Conservation (phyloP, 164 flowering plant species). For the Dillenia suffruticosa region DNA sequence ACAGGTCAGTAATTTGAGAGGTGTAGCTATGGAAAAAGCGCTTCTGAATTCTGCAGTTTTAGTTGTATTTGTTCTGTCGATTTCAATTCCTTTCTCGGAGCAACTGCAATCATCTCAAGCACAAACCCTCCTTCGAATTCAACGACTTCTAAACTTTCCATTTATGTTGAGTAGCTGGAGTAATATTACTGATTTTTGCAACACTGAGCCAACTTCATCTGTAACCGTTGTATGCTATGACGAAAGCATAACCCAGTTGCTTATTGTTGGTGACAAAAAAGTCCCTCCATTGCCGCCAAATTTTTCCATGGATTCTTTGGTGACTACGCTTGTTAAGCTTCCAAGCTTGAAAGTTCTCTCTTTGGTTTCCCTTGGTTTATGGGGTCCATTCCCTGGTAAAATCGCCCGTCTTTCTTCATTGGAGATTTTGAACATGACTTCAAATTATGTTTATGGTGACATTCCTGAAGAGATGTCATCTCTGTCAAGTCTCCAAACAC, state of each 20-base stretch:
- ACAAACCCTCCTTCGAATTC: constrained; percentile 60
- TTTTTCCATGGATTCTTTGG: constrained; percentile 74
- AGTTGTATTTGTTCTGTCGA: constrained; percentile 17
- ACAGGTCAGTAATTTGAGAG: no score
- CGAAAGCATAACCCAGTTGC: constrained; percentile 72
- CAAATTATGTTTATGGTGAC: constrained; percentile 62
- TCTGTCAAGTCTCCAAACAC: constrained; percentile 56
- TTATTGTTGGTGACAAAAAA: constrained; percentile 50
- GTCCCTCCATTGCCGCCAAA: constrained; percentile 44
- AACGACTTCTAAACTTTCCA: constrained; percentile 54
- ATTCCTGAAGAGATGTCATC: constrained; percentile 60
- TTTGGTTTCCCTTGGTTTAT: constrained; percentile 87
- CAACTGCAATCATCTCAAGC: constrained; percentile 64
- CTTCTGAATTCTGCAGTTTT: constrained; percentile 12
- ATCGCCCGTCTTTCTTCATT: constrained; percentile 57
- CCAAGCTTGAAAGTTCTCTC: constrained; percentile 76
- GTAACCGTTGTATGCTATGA: constrained; percentile 83
- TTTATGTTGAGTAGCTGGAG: constrained; percentile 64
- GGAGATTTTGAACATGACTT: constrained; percentile 81
- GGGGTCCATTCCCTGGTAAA: constrained; percentile 77
- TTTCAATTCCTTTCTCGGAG: constrained; percentile 30
- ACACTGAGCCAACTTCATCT: constrained; percentile 44
- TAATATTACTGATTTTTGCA: constrained; percentile 69
- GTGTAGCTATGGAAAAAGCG: constrained; percentile 7
- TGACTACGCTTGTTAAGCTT: constrained; percentile 60